phyloP scores from a whole-genome alignment of 345 rosid genomes.

The Iberis pinnata region DNA sequence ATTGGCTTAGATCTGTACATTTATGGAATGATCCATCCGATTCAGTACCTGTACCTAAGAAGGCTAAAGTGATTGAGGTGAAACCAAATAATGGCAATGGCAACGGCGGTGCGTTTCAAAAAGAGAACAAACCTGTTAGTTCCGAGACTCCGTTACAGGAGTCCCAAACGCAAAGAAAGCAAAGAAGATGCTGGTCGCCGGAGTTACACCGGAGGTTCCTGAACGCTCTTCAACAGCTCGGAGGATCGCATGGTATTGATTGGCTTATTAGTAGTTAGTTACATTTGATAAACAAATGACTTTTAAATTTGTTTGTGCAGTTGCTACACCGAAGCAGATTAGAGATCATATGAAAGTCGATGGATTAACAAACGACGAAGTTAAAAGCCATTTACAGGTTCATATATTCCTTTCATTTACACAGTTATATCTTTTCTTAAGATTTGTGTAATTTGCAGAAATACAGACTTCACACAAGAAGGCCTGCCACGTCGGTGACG shows the following conservation, averaged over 20 bases:
- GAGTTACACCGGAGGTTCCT: conserved; percentile 83
- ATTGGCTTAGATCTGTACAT: conserved; percentile 98
- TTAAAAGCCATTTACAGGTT: conserved; percentile 99
- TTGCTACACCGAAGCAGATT: conserved; percentile 90
- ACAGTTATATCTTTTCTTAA: too few species aligned
- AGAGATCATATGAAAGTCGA: conserved; percentile 96
- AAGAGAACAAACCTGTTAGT: conserved; percentile 42
- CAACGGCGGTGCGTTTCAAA: conserved; percentile 72
- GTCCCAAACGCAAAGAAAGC: conserved; percentile 50
- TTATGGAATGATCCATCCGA: conserved; percentile 78
- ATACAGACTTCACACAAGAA: conserved; percentile 80
- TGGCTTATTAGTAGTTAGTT: conserved; percentile 7
- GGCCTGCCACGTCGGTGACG: conserved; percentile 49
- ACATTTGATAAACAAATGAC: background rate
- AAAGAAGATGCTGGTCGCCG: conserved; percentile 90
- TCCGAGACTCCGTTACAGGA: conserved; percentile 15
- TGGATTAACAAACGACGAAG: conserved; percentile 93
- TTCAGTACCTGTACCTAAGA: conserved; percentile 43
- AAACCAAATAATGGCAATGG: conserved; percentile 34
- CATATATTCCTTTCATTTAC: background rate
- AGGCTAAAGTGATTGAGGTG: conserved; percentile 55
- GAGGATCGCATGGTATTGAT: conserved; percentile 73
- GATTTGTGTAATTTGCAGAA: conserved; percentile 45
- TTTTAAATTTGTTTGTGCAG: conserved; percentile 32
- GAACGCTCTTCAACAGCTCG: conserved; percentile 84